Conservation (phyloP, 306 rosid species). For the Cajanus cajan region DNA sequence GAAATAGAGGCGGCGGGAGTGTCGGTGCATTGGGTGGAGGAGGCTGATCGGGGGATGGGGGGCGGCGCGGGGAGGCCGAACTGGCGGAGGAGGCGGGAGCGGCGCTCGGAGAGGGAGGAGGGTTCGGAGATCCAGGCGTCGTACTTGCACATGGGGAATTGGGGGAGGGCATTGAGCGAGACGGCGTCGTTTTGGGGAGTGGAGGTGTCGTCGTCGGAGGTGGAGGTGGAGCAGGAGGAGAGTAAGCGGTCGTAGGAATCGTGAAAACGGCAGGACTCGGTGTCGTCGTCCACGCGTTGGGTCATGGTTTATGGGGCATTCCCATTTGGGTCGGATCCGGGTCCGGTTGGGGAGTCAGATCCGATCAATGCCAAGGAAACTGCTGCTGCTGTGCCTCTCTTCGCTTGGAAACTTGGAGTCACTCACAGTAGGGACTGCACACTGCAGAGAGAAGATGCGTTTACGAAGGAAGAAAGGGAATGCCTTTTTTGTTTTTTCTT, state of each 20-base stretch:
- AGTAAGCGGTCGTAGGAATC: conserved; percentile 79
- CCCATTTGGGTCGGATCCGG: conserved; percentile 53
- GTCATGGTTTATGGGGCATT: conserved; percentile 72
- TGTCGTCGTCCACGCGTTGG: conserved; percentile 40
- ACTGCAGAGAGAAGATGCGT: not conserved
- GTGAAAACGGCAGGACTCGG: conserved; percentile 60
- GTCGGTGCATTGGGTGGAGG: conserved; percentile 41
- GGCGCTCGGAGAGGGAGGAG: conserved; percentile 81
- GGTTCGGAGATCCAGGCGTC: conserved; percentile 87
- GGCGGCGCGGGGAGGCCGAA: conserved; percentile 64
- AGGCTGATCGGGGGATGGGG: conserved; percentile 40
- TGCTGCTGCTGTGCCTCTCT: not conserved
- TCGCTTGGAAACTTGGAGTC: too few relatives aligned
- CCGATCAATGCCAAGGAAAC: conserved; percentile 43
- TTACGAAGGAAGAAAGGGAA: not conserved
- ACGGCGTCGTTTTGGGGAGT: conserved; percentile 35
- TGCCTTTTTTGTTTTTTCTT: not conserved
- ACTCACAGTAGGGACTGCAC: not conserved
- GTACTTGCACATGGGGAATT: conserved; percentile 48
- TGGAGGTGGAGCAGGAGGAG: conserved; percentile 81
- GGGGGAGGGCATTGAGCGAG: conserved; percentile 52
- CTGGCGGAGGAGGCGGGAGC: conserved; percentile 60
- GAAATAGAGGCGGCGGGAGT: conserved; percentile 27
- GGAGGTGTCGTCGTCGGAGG: conserved; percentile 55
- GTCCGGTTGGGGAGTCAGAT: conserved; percentile 67